Evolutionary conservation across 2,329 filamentous ascomycete genomes (phyloP), one percentile per base, ranked within the genome.

Genomic region (Hypoxylon sp.): DNA sequence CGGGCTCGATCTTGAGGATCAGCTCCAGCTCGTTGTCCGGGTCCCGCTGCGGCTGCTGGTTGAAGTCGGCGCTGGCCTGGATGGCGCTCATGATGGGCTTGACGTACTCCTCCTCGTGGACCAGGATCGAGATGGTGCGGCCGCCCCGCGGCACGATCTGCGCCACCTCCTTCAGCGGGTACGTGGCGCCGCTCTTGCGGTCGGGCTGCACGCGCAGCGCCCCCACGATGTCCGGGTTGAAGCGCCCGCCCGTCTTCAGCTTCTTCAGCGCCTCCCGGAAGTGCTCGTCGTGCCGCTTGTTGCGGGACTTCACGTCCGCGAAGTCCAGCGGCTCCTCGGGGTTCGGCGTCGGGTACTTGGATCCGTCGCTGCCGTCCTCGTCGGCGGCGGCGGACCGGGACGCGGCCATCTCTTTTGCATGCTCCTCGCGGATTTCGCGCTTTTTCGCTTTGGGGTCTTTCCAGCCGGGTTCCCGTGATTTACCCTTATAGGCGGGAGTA

Each of bases 21-120:
- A 89, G 83, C 81, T 89, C 87, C 22, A 89, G 83, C 78, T 87
- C 85, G 78, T 89, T 89, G 77, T 89, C 87, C 50, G 85, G 81
- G 76, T 82, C 83, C 20, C 81, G 81, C 83, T 89, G 88, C 51
- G 87, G 86, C 82, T 88, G 86, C 82, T 89, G 86, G 81, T 89
- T 89, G 79, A 86, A 88, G 72, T 86, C 82, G n/a, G 77, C 74
- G 74, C 81, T 84, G 31, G 78, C 74, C 79, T 88, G 86, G 56
- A 89, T 81, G 33, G 86, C 86, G 74, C 81, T 84, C 82, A 87
- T 84, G 79, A 89, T 84, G 72, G 85, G 82, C 81, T 86, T 86
- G 72, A 88, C 78, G 74, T 83, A 85, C 6, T 71, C 77, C 42
- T 71, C 77, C 72, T 83, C 82, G 72, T 81, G 79, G 49, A 78